A percentile compares a stretch with the other conserved stretches of the same genome.
phyloP scores from a whole-genome alignment of 805 yeast genomes.

The Nakazawaea laoshanensis region DNA sequence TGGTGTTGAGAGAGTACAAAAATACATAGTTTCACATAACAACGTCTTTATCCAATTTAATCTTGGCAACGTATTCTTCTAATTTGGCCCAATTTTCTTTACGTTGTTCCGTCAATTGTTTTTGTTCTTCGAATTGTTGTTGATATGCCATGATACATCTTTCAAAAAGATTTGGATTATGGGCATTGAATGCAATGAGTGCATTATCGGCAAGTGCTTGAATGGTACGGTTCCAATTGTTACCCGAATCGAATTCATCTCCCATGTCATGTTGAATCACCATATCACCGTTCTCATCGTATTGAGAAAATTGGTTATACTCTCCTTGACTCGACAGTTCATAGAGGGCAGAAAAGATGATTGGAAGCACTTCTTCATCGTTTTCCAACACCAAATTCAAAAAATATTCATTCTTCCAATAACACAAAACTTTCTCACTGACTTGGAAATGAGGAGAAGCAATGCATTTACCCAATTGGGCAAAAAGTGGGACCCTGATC shows the following conservation, averaged over 20 bases:
- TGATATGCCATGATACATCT: constrained; percentile 86
- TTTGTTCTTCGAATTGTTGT: constrained; percentile 68
- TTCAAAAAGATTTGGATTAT: constrained; percentile 84
- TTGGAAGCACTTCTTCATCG: constrained; percentile 88
- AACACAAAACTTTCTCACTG: constrained; percentile 87
- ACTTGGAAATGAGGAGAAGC: constrained; percentile 96
- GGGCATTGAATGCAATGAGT: constrained; percentile 83
- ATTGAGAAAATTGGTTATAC: constrained; percentile 14
- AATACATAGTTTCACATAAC: constrained; percentile 14
- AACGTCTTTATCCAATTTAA: constrained; percentile 13
- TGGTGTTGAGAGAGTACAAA: constrained; percentile 88
- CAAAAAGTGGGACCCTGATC: constrained; percentile 88
- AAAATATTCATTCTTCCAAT: constrained; percentile 93
- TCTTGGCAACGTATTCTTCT: constrained; percentile 45
- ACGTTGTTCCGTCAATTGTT: constrained; percentile 51
- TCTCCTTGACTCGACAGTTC: constrained; percentile 52
- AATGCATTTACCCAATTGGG: constrained; percentile 89
- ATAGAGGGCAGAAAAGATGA: constrained; percentile 81
- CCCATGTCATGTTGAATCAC: constrained; percentile 16
- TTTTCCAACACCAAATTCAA: constrained; percentile 84
- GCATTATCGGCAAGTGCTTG: constrained; percentile 89
- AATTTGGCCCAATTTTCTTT: constrained; percentile 65
- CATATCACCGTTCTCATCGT: constrained; percentile 10
- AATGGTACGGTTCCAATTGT: constrained; percentile 90
- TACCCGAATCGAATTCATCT: constrained; percentile 32